These are phyloP conservation scores for Candida fluviatilis DNA, from an alignment of 805 yeast genomes.

Conservation along the genomic window DNA sequence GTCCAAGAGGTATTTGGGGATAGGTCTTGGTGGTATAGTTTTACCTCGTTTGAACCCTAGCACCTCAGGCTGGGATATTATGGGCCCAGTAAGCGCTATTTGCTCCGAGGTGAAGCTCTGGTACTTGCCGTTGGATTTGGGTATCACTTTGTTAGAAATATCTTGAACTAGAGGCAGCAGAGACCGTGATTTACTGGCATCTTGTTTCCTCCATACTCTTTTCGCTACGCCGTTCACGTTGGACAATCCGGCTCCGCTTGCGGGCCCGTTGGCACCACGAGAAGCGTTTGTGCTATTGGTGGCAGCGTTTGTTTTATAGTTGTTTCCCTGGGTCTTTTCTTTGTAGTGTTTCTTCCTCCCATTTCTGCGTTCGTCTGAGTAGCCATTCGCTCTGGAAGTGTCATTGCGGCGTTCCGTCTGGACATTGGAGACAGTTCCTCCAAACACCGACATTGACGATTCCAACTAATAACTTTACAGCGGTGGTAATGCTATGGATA, in stretches of 20 bases:
- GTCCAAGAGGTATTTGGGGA: conserved; percentile 31
- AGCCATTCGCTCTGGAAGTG: conserved; percentile 9
- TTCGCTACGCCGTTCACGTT: conserved; percentile 4
- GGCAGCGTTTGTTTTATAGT: background rate
- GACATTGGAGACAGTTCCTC: conserved; percentile 9
- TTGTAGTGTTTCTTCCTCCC: conserved; percentile 2
- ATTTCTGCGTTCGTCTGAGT: conserved; percentile 11
- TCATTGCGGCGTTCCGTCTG: conserved; percentile 3
- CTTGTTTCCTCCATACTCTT: conserved; percentile 3
- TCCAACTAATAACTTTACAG: background rate
- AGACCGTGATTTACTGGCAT: background rate
- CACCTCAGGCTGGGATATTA: conserved; percentile 24
- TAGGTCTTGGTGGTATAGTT: conserved; percentile 18
- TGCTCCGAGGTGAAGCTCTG: conserved; percentile 19
- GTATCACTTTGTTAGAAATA: conserved; percentile 16
- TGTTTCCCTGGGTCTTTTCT: background rate
- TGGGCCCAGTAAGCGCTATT: conserved; percentile 22
- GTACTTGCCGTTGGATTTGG: conserved; percentile 15
- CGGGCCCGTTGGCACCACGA: conserved; percentile 1
- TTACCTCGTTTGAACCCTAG: conserved; percentile 24
- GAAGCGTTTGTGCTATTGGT: background rate
- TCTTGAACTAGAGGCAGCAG: conserved; percentile 11
- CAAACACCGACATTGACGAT: conserved; percentile 16
- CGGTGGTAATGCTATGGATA: no score
- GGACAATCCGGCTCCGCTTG: no score